Conservation (phyloP, 2,329 filamentous ascomycete genomes). For the Trichoderma oligosporum region DNA sequence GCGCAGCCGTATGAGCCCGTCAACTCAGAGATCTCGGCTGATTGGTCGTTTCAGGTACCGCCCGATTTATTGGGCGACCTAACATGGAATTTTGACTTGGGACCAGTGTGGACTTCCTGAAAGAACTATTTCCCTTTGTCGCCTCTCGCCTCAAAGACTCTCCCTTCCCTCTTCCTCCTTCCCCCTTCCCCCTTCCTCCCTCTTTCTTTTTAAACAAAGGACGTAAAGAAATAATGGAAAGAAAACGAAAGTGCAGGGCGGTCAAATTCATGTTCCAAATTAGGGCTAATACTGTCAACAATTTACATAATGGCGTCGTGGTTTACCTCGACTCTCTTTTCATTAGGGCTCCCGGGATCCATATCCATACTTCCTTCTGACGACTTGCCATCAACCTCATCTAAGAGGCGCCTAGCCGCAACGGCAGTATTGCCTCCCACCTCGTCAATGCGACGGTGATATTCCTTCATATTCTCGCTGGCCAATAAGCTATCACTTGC, state of each 20-base stretch:
- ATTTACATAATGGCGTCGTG: constrained; percentile 7
- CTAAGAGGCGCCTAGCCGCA: constrained; percentile 23
- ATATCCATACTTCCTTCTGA: background rate
- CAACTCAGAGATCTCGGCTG: constrained; percentile 1
- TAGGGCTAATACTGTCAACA: constrained; percentile 9
- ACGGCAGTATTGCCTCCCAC: constrained; percentile 25
- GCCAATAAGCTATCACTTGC: constrained; percentile 44
- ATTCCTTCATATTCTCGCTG: constrained; percentile 42
- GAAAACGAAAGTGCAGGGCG: no score
- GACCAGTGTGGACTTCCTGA: constrained; percentile 3
- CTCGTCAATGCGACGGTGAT: constrained; percentile 23
- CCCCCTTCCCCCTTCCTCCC: background rate
- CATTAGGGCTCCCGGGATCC: constrained; percentile 8
- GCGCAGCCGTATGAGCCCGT: background rate
- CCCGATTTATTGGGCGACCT: constrained; percentile 36
- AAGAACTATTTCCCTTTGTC: background rate
- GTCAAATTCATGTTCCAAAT: background rate
- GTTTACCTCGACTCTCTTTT: constrained; percentile 9
- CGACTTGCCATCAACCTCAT: constrained; percentile 23
- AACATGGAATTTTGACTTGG: constrained; percentile 22
- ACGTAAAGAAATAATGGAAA: no score
- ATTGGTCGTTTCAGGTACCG: constrained; percentile 47
- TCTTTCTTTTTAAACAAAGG: no score
- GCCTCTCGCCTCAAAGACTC: no score
- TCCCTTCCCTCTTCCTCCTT: background rate